Evolutionary conservation across 345 rosid species (phyloP).

Genomic region (Camelina laxa): DNA sequence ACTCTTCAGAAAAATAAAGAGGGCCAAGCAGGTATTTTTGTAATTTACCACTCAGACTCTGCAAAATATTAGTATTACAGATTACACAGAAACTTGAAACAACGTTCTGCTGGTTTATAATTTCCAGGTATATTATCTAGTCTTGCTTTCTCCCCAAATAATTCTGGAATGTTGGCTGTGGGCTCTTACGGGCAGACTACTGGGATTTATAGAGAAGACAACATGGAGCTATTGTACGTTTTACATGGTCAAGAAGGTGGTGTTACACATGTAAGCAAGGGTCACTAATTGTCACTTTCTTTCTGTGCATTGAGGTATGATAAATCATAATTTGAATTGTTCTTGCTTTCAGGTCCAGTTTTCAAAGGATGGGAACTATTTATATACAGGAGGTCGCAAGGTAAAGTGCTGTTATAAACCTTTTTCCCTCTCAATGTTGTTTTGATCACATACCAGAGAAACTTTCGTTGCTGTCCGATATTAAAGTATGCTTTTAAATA

Average conservation of each 20-base stretch:
- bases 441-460: constrained; percentile 1
- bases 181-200: constrained; percentile 92
- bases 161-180: constrained; percentile 84
- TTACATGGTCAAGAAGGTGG: constrained; percentile 99
- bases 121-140: constrained; percentile 80
- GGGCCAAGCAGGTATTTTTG: constrained; percentile 77
- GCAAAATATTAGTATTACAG: constrained; percentile 6
- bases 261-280: constrained; percentile 78
- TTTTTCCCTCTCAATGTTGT: not conserved
- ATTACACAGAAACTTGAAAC: not conserved
- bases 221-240: constrained; percentile 90
- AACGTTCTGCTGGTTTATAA: constrained; percentile 27
- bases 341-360: constrained; percentile 72
- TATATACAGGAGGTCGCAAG: constrained; percentile 94
- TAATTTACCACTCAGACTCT: not conserved
- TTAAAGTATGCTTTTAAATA: not conserved
- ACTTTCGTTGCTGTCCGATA: not conserved
- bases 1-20: constrained; percentile 85
- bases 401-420: constrained; percentile 44
- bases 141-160: constrained; percentile 80
- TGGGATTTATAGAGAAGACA: constrained; percentile 89
- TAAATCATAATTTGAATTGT: not conserved
- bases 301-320: constrained; percentile 24
- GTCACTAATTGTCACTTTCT: constrained; percentile 14
- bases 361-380: constrained; percentile 94